Conservation (phyloP, 257 asterid genomes). For the Solanum microdontum region DNA sequence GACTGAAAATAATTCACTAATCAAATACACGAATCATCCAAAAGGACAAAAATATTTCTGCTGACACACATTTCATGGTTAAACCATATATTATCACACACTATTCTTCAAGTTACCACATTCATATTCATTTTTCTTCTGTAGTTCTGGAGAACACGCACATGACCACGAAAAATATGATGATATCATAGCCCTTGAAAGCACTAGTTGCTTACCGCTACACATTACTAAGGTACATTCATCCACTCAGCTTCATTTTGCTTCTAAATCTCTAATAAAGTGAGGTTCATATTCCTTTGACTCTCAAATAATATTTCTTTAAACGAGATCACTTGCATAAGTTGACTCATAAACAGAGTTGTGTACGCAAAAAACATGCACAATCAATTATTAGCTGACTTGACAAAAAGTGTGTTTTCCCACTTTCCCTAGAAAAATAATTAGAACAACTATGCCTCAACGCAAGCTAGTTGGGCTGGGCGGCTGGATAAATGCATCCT, state of each 20-base stretch:
- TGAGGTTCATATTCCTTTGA: neutral
- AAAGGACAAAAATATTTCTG: neutral
- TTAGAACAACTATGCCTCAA: neutral
- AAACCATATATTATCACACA: neutral
- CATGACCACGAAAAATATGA: neutral
- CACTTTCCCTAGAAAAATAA: neutral
- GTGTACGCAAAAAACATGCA: neutral
- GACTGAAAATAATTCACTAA: neutral
- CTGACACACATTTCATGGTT: neutral
- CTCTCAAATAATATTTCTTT: neutral
- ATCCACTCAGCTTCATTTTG: neutral
- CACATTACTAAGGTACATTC: neutral
- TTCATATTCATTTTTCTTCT: neutral
- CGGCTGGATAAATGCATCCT: neutral
- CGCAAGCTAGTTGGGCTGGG: neutral
- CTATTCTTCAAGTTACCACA: neutral
- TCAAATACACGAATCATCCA: neutral
- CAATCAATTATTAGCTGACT: neutral
- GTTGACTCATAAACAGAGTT: neutral
- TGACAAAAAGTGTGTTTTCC: neutral
- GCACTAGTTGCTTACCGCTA: neutral
- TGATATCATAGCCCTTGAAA: neutral
- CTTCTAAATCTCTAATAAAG: neutral
- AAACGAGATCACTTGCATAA: neutral
- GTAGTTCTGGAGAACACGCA: neutral